Evolutionary conservation across 1,284 basidiomycete species (phyloP).

Genomic region (Farysia itapuensis): DNA sequence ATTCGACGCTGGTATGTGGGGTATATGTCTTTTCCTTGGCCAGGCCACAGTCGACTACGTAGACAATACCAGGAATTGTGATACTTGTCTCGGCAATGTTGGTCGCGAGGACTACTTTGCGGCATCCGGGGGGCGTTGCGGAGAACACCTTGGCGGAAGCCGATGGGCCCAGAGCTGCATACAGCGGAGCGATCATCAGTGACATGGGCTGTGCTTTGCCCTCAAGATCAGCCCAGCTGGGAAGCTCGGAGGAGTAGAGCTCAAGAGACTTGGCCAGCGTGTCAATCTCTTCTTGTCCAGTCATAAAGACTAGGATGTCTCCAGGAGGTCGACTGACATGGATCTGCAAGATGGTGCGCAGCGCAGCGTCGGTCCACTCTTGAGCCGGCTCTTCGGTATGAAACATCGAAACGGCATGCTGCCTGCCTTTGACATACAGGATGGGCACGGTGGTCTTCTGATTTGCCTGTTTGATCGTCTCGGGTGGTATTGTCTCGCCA

Average conservation of each 20-base stretch:
- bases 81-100: slow-evolving; percentile 84
- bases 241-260: slow-evolving; percentile 38
- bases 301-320: slow-evolving; percentile 90
- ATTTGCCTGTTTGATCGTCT: slow-evolving; percentile 5
- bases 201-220: slow-evolving; percentile 1
- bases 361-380: slow-evolving; percentile 85
- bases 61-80: slow-evolving; percentile 92
- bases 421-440: slow-evolving; percentile 86
- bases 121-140: slow-evolving; percentile 68
- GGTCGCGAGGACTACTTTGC: slow-evolving; percentile 80
- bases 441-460: slow-evolving; percentile 67
- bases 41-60: slow-evolving; percentile 81
- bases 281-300: slow-evolving; percentile 98
- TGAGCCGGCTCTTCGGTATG: slow-evolving; percentile 73
- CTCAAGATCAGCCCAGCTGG: slow-evolving; percentile 39
- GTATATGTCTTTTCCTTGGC: slow-evolving; percentile 88
- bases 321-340: slow-evolving; percentile 78
- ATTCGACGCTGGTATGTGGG: slow-evolving; percentile 45
- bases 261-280: slow-evolving; percentile 64
- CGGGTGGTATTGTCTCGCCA: neutral
- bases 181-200: slow-evolving; percentile 52
- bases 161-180: slow-evolving; percentile 52
- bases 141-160: slow-evolving; percentile 47
- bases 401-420: slow-evolving; percentile 73
- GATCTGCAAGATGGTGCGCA: slow-evolving; percentile 87